Evolutionary conservation across 2,329 filamentous ascomycete genomes (phyloP).

Genomic region (Aureobasidium sp.): DNA sequence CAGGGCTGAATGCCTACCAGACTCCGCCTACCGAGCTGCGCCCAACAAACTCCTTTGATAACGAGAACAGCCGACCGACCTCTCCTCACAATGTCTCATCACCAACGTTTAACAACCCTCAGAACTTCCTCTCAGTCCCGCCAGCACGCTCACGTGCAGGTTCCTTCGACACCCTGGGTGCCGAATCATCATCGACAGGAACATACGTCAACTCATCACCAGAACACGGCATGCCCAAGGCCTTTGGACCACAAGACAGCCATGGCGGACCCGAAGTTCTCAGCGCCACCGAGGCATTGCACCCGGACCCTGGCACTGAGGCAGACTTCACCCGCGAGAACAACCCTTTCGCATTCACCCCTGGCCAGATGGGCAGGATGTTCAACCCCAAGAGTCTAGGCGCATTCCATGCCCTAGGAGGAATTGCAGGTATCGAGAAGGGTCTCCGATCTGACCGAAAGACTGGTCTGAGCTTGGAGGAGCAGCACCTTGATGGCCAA

Average conservation of each 20-base stretch:
- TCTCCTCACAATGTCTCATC: constrained; percentile 62
- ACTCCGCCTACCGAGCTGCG: constrained; percentile 40
- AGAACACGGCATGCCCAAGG: constrained; percentile 17
- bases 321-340: constrained; percentile 66
- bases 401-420: constrained; percentile 68
- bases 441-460: constrained; percentile 59
- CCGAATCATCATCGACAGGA: constrained; percentile 48
- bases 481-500: constrained; percentile 51
- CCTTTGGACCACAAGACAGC: constrained; percentile 21
- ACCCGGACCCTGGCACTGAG: constrained; percentile 68
- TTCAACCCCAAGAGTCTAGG: constrained; percentile 70
- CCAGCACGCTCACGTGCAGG: constrained; percentile 54
- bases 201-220: constrained; percentile 45
- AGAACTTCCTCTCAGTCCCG: constrained; percentile 56
- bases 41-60: constrained; percentile 54
- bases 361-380: constrained; percentile 72
- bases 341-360: constrained; percentile 78
- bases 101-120: constrained; percentile 43
- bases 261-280: constrained; percentile 44
- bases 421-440: constrained; percentile 62
- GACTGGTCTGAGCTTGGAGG: constrained; percentile 62
- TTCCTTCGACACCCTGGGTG: constrained; percentile 56
- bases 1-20: constrained; percentile 18
- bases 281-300: constrained; percentile 60
- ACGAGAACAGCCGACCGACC: constrained; percentile 51